Base-by-base conservation (phyloP, 2,329 filamentous ascomycete genomes). In the Epichloe brachyelytri region DNA sequence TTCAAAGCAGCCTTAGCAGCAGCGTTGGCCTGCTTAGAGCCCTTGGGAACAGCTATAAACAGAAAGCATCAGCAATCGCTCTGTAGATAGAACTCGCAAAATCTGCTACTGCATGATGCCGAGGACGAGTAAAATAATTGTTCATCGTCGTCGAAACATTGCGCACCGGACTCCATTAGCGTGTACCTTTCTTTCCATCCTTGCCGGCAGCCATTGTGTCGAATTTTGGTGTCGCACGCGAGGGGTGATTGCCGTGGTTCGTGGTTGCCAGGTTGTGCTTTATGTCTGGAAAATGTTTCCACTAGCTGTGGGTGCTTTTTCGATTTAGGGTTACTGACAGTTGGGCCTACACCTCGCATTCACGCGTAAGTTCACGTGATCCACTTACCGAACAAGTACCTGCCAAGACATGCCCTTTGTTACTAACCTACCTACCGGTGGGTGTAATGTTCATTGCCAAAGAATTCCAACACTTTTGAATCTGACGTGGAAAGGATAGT, bases 1-100 rank as follows among this genome's bases (percentile, higher is more conserved):
- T 88, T 88, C 66, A 97, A 85, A 68, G 89, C 86, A 72, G 93
- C 87, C 82, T 98, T 97, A 66, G 93, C 87, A 71, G 93, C 93
- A 70, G 85, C 83, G 67, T 83, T 85, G 76, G 93, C 93, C 82
- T 95, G 84, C 81, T 93, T 93, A 72, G 76, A 68, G 67, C 78
- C 78, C 74, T 80, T 82, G 62, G 75, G 67, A 64, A 71, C 73
- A 72, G 75, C 79, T 83, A 67, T 72, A 68, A 60, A 62, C 67
- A 71, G 73, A 64, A 72, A 66, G 74, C 77, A 83, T 83, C 79
- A 84, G 80, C 80, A 84, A 81, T 82, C 80, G 80, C 80, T 73
- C 80, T 81, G 74, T 62, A 65, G n/a, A 71, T 63, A 79, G 79
- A 83, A 84, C 80, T 83, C 80, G 80, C 80, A 84, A 84, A 80